phyloP scores from a whole-genome alignment of 768 basidiomycete species.

The Cystobasidium tubakii region DNA sequence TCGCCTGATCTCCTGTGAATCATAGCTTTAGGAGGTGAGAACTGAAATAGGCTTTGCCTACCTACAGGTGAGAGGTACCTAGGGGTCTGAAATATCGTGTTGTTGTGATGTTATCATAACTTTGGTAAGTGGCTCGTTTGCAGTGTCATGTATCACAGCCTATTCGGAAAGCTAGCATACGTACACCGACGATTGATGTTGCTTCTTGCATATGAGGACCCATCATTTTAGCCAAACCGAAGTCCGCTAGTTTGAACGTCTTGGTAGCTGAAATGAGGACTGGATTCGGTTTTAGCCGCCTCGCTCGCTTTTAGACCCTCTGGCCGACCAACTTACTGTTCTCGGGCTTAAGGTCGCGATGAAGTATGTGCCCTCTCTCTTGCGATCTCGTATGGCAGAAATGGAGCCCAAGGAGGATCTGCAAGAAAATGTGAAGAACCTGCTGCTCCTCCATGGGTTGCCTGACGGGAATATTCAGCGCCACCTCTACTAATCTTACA shows the following conservation, averaged over 20 bases:
- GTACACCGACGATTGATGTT: conserved; percentile 1
- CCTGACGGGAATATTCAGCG: neutral
- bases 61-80: conserved; percentile 16
- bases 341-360: conserved; percentile 19
- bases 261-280: conserved; percentile 7
- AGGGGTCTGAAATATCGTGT: conserved; percentile 11
- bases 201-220: conserved; percentile 6
- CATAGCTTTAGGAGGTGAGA: neutral
- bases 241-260: conserved; percentile 10
- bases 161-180: neutral
- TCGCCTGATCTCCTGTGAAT: conserved; percentile 15
- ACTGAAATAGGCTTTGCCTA: neutral
- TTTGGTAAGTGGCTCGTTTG: neutral
- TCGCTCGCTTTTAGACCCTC: neutral
- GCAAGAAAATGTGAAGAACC: conserved; percentile 14
- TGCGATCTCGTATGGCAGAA: conserved; percentile 22
- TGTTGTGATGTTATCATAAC: neutral
- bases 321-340: neutral
- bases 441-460: conserved; percentile 22
- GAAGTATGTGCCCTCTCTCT: conserved; percentile 10
- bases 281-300: neutral
- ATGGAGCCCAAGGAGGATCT: conserved; percentile 27
- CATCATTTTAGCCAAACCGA: conserved; percentile 14
- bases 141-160: neutral
- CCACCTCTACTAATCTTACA: neutral